phyloP scores from a whole-genome alignment of 805 yeast species.

The Pichia kluyveri region DNA sequence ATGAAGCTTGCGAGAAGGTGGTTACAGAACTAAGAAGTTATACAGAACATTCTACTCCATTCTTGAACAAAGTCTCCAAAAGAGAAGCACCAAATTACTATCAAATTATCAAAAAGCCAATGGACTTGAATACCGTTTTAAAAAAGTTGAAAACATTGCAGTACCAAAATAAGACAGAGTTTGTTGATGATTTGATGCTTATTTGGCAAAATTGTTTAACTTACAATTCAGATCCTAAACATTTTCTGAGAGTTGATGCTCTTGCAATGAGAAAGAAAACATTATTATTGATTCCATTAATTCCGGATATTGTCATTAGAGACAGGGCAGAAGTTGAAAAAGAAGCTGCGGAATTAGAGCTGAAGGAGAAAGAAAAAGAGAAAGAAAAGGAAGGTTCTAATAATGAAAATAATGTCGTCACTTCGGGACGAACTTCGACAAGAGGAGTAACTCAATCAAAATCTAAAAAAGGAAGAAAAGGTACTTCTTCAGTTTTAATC shows the following conservation, averaged over 20 bases:
- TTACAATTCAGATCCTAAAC: slow-evolving; percentile 91
- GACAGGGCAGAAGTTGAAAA: slow-evolving; percentile 64
- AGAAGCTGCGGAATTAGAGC: slow-evolving; percentile 39
- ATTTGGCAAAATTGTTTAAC: slow-evolving; percentile 93
- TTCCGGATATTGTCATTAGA: slow-evolving; percentile 80
- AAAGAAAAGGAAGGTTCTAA: slow-evolving; percentile 28
- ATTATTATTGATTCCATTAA: slow-evolving; percentile 61
- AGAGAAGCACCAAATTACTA: slow-evolving; percentile 97
- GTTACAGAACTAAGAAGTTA: slow-evolving; percentile 81
- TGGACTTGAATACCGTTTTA: slow-evolving; percentile 93
- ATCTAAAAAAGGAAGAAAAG: slow-evolving; percentile 32
- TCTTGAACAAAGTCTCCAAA: slow-evolving; percentile 90
- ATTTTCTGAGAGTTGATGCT: slow-evolving; percentile 85
- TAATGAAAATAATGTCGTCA: slow-evolving; percentile 23
- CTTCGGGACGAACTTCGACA: slow-evolving; percentile 21
- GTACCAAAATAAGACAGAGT: slow-evolving; percentile 76
- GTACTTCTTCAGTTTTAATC: slow-evolving; percentile 10
- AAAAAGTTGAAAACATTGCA: slow-evolving; percentile 78
- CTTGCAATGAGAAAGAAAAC: slow-evolving; percentile 93
- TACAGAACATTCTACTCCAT: slow-evolving; percentile 95
- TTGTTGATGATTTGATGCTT: slow-evolving; percentile 90
- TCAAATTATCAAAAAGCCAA: slow-evolving; percentile 80
- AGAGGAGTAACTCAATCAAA: slow-evolving; percentile 26
- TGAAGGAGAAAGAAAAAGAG: slow-evolving; percentile 28
- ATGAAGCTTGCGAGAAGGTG: slow-evolving; percentile 96